Conservation (phyloP, 1,284 basidiomycete genomes). For the Cutaneotrichosporon dermatis region DNA sequence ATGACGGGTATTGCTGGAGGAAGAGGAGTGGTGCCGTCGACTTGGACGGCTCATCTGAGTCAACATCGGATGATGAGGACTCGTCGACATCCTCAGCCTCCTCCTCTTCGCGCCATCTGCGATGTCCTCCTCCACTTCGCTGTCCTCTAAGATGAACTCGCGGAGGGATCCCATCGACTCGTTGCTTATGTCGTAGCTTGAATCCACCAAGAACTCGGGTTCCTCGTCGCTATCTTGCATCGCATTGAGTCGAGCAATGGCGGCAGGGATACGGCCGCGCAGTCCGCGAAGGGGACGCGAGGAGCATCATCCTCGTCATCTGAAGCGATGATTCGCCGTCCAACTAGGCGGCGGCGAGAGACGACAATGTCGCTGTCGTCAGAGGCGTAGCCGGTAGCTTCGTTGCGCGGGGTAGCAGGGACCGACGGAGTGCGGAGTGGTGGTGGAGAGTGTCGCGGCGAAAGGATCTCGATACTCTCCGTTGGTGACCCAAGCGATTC, state of each 20-base stretch:
- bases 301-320: conserved; percentile 9
- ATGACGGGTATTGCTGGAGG: background rate
- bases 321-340: conserved; percentile 1
- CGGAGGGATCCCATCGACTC: background rate
- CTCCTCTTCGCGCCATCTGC: conserved; percentile 6
- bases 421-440: background rate
- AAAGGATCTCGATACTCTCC: conserved; percentile 1
- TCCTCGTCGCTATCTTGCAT: background rate
- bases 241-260: conserved; percentile 7
- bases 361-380: conserved; percentile 8
- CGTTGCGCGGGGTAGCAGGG: conserved; percentile 1
- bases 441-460: background rate
- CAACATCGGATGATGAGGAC: background rate
- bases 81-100: background rate
- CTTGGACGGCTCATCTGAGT: background rate
- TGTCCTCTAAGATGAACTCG: conserved; percentile 2
- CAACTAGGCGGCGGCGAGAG: background rate
- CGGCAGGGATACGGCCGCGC: background rate
- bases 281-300: background rate
- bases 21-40: background rate
- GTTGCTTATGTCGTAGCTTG: conserved; percentile 6
- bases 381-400: conserved; percentile 2
- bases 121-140: conserved; percentile 2
- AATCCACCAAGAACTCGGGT: background rate
- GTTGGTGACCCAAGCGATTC: background rate